Base-by-base conservation (phyloP, 768 basidiomycete genomes). In the Serendipita indica region DNA sequence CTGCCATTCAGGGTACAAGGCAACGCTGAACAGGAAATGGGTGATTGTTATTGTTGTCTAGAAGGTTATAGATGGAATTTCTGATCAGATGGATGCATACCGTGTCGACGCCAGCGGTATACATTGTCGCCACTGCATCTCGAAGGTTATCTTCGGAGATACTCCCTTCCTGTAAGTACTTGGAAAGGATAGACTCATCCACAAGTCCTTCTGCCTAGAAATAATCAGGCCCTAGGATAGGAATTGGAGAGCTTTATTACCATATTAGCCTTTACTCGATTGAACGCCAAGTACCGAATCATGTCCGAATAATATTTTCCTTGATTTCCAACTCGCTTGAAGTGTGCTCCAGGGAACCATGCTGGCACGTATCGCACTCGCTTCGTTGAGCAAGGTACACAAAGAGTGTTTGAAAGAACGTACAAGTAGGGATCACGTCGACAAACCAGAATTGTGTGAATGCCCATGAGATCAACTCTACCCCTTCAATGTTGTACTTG, bases 271-370 rank as follows among this genome's bases (percentile, higher is more conserved):
- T 37, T 37, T 37, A 37, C 35, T 10, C 10, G 10, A 10, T n/a
- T n/a, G n/a, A 37, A 37, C n/a, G 35, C 10, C 35, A n/a, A 37
- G n/a, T 37, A 37, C n/a, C 35, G 10, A n/a, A 37, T 37, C n/a
- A 10, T 37, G 10, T 37, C 10, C 10, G n/a, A 37, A 10, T 10
- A 10, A n/a, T 37, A 10, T n/a, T n/a, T 37, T n/a, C 35, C 35
- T 37, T n/a, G 35, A 10, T 37, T 37, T 37, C 35, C 35, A n/a
- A 37, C 82, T n/a, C 70, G 69, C 67, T 79, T 78, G 71, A 87
- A 89, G 1, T 75, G 76, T 3, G 79, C 75, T 12, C 84, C 83
- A 20, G 86, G 86, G 43, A 79, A 70, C 81, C 82, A 86, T 39
- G 66, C 64, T 0, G 86, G 86, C 25, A 86, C 65, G 62, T 77